Conservation (phyloP, 129 eudicot genomes). For the Dittrichia graveolens region DNA sequence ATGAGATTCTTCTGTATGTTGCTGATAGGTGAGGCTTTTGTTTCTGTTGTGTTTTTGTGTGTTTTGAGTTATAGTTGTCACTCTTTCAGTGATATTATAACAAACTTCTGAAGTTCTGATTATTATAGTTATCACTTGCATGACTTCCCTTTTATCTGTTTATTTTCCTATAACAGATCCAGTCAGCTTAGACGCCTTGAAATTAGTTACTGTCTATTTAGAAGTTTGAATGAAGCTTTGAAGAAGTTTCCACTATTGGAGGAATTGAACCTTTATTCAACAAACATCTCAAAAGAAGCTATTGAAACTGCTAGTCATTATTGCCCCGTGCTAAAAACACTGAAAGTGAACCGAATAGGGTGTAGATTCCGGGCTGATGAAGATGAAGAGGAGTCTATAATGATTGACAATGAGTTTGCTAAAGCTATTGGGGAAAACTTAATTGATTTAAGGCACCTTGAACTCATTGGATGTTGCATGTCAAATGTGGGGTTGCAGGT, state of each 20-base stretch:
- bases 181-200: conserved; percentile 15
- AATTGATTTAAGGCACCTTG: conserved; percentile 16
- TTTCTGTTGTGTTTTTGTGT: neutral
- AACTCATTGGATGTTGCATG: neutral
- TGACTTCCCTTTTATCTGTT: neutral
- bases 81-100: no score
- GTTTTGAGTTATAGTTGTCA: no score
- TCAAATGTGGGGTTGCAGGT: conserved; percentile 21
- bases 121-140: neutral
- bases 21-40: conserved; percentile 4
- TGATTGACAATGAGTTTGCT: neutral
- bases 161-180: conserved; percentile 1
- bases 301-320: conserved; percentile 9
- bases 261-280: neutral
- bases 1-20: neutral
- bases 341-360: neutral
- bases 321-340: conserved; percentile 17
- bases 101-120: neutral
- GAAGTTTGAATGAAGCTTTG: neutral
- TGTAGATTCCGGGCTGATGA: neutral
- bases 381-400: no score
- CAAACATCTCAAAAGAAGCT: neutral
- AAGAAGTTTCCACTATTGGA: conserved; percentile 8
- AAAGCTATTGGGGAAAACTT: neutral
- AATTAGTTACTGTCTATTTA: neutral